phyloP scores from a whole-genome alignment of 768 basidiomycete species.

The Boletus vinaceobasis region DNA sequence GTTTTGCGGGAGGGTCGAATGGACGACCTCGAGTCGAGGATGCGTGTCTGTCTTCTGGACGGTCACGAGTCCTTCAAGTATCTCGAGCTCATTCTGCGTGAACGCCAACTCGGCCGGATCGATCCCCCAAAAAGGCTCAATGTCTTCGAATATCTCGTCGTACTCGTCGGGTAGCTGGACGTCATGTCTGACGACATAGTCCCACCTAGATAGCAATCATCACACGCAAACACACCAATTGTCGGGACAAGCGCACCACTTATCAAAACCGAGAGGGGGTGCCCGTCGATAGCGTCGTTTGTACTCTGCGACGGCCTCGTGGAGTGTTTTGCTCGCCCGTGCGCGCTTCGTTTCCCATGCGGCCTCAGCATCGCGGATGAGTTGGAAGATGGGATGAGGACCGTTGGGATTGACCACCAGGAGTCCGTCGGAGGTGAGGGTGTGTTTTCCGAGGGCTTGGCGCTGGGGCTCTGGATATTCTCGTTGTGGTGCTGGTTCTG shows the following conservation, averaged over 20 bases:
- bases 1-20: conserved; percentile 7
- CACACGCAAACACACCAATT: background rate
- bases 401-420: conserved; percentile 34
- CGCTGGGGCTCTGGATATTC: background rate
- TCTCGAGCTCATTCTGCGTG: conserved; percentile 22
- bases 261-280: conserved; percentile 42
- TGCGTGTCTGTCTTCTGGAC: conserved; percentile 19
- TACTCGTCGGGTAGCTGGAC: conserved; percentile 43
- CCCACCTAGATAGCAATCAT: too few relatives aligned
- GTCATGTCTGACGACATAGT: conserved; percentile 11
- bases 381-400: conserved; percentile 43
- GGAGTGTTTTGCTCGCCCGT: conserved; percentile 76
- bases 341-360: conserved; percentile 36
- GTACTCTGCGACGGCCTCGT: conserved; percentile 81
- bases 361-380: conserved; percentile 36
- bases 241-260: conserved; percentile 31
- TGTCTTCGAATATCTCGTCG: conserved; percentile 39
- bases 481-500: background rate
- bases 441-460: conserved; percentile 16
- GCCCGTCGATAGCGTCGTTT: conserved; percentile 55
- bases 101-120: conserved; percentile 25
- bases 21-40: conserved; percentile 15
- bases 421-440: conserved; percentile 26
- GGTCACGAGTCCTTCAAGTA: conserved; percentile 9
- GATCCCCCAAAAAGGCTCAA: conserved; percentile 37